phyloP scores from a whole-genome alignment of 1,284 basidiomycete genomes.

The Irpex sp. region DNA sequence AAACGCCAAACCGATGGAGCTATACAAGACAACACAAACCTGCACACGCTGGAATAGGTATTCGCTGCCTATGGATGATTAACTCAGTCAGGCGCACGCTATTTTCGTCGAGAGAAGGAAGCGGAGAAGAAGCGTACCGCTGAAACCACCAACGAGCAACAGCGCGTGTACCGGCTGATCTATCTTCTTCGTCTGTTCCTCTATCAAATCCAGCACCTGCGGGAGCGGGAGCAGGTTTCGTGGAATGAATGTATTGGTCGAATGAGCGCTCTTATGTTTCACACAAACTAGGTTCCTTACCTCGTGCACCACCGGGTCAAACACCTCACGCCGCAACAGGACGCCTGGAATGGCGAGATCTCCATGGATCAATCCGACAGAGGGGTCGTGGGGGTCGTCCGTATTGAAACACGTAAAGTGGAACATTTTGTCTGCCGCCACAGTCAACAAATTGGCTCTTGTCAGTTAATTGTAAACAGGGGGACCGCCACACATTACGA shows the following conservation, averaged over 20 bases:
- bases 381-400: conserved; percentile 70
- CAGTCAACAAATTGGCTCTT: neutral
- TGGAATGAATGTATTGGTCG: neutral
- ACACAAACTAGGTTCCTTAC: conserved; percentile 29
- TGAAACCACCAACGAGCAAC: conserved; percentile 82
- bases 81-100: neutral
- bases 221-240: neutral
- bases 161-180: conserved; percentile 71
- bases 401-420: conserved; percentile 82
- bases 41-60: conserved; percentile 75
- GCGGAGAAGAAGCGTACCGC: conserved; percentile 24
- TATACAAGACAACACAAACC: conserved; percentile 35
- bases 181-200: conserved; percentile 63
- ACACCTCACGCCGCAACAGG: conserved; percentile 70
- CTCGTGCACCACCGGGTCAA: conserved; percentile 76
- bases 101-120: neutral
- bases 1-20: neutral
- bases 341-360: conserved; percentile 77
- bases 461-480: neutral
- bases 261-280: neutral
- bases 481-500: neutral
- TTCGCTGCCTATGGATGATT: conserved; percentile 51
- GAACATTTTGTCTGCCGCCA: conserved; percentile 63
- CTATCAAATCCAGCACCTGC: conserved; percentile 72
- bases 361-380: conserved; percentile 72